Conservation (phyloP, 306 rosid species). For the Rosa persica region DNA sequence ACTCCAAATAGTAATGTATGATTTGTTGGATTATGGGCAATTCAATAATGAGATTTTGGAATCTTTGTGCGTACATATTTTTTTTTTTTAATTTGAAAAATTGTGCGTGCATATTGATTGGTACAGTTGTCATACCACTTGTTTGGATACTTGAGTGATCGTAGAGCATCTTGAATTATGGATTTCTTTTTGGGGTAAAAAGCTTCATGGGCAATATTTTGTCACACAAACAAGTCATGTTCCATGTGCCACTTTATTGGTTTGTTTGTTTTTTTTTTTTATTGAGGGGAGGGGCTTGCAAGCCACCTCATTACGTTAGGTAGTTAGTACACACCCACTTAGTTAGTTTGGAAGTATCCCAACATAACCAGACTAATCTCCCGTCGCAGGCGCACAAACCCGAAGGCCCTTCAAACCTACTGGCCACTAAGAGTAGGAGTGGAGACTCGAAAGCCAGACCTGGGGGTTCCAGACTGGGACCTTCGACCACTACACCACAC, state of each 20-base stretch:
- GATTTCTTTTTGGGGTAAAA: neutral
- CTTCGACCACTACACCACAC: too few relatives aligned
- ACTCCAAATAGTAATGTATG: neutral
- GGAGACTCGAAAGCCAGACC: too few relatives aligned
- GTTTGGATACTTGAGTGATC: neutral
- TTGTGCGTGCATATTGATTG: neutral
- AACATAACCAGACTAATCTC: too few relatives aligned
- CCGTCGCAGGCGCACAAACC: too few relatives aligned
- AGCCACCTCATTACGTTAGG: too few relatives aligned
- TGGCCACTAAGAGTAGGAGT: too few relatives aligned
- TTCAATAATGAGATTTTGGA: slow-evolving; percentile 2
- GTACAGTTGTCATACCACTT: slow-evolving; percentile 5
- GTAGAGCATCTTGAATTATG: neutral
- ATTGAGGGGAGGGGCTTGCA: too few relatives aligned
- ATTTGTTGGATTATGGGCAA: slow-evolving; percentile 4
- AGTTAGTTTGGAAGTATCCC: too few relatives aligned
- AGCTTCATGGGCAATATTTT: neutral
- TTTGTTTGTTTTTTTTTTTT: slow-evolving; percentile 1
- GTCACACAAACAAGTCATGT: neutral
- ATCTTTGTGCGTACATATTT: neutral
- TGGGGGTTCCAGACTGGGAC: too few relatives aligned
- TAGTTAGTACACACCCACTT: too few relatives aligned
- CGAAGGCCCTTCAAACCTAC: too few relatives aligned
- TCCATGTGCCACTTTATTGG: slow-evolving; percentile 16
- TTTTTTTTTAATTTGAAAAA: too few relatives aligned